Conservation (phyloP, 176 grass and related monocot genomes). For the Raddia distichophylla region DNA sequence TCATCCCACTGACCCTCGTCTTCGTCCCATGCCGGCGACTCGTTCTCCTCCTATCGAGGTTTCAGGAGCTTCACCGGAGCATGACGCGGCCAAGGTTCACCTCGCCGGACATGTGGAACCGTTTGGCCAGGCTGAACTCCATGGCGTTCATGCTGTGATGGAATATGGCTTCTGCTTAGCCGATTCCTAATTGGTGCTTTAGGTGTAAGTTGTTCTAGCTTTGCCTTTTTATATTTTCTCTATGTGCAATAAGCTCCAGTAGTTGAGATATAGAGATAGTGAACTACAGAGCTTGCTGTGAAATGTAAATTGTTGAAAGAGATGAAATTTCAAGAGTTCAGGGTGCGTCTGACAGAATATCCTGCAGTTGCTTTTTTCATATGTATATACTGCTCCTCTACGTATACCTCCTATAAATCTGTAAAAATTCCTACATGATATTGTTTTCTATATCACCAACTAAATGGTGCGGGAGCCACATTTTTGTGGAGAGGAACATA, state of each 20-base stretch:
- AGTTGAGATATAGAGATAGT: conserved; percentile 2
- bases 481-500: background rate
- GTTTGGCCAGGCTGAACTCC: conserved; percentile 66
- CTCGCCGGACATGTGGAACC: conserved; percentile 54
- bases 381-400: background rate
- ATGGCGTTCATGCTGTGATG: conserved; percentile 64
- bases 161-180: background rate
- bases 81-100: conserved; percentile 36
- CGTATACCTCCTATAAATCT: background rate
- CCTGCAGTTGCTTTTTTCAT: background rate
- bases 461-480: background rate
- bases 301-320: conserved; percentile 12
- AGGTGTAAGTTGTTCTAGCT: background rate
- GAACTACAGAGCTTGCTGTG: conserved; percentile 5
- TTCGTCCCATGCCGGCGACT: conserved; percentile 67
- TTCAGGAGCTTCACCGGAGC: conserved; percentile 56
- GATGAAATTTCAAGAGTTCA: conserved; percentile 18
- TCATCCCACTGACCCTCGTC: conserved; percentile 78
- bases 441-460: background rate
- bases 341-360: background rate
- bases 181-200: background rate
- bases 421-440: background rate
- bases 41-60: conserved; percentile 60
- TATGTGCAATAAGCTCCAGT: conserved; percentile 32
- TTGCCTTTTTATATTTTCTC: background rate